Conservation (phyloP, 257 asterid genomes). For the Euphrasia confusa region DNA sequence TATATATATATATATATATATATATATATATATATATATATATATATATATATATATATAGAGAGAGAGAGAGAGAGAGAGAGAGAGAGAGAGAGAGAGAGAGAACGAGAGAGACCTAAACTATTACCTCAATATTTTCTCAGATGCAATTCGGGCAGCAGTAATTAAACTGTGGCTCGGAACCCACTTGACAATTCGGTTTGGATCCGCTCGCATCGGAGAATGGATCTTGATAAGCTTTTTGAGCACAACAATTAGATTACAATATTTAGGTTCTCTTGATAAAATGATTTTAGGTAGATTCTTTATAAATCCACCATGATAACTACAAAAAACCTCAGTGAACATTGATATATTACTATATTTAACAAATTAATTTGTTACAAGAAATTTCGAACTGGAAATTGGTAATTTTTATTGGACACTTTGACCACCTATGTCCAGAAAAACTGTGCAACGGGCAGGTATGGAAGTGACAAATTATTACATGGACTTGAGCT, state of each 20-base stretch:
- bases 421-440: too few relatives aligned
- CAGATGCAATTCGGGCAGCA: constrained; percentile 74
- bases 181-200: constrained; percentile 61
- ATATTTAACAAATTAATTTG: not conserved
- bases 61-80: too few relatives aligned
- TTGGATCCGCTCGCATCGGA: constrained; percentile 81
- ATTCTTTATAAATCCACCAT: not conserved
- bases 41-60: too few relatives aligned
- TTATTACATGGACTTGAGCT: too few relatives aligned
- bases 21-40: too few relatives aligned
- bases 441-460: too few relatives aligned
- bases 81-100: too few relatives aligned
- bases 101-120: not conserved
- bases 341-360: not conserved
- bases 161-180: constrained; percentile 51
- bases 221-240: constrained; percentile 86
- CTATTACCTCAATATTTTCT: constrained; percentile 58
- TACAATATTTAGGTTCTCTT: not conserved
- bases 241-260: constrained; percentile 10
- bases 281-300: not conserved
- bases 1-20: too few relatives aligned
- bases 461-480: too few relatives aligned
- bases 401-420: too few relatives aligned
- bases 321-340: not conserved
- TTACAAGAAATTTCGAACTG: too few relatives aligned